Evolutionary conservation across 163 green algal species (phyloP).

Genomic region (Chlamydomonas reinhardtii): DNA sequence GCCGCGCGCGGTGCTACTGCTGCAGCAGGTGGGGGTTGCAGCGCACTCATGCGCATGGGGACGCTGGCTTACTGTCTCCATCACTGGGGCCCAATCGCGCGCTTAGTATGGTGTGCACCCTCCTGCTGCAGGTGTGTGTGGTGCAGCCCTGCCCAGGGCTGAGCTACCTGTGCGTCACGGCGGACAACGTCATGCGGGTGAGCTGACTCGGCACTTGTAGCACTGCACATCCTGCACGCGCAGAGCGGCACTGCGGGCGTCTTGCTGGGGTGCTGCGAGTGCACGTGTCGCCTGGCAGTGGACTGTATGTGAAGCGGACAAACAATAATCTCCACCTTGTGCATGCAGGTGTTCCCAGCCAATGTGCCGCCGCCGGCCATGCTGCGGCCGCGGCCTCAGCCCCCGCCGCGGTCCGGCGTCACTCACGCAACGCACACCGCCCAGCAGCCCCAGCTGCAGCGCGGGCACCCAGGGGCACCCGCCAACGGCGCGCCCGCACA

Average conservation of each 20-base stretch:
- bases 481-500: too few relatives aligned
- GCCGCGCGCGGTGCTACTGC: slow-evolving; percentile 31
- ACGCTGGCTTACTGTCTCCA: too few relatives aligned
- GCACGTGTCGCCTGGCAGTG: neutral
- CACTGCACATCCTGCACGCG: neutral
- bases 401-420: neutral
- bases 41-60: neutral
- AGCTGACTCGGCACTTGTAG: neutral
- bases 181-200: slow-evolving; percentile 43
- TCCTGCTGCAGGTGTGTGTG: neutral
- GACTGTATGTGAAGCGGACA: too few relatives aligned
- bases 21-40: slow-evolving; percentile 36
- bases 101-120: neutral
- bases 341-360: neutral
- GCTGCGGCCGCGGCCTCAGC: neutral
- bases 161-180: slow-evolving; percentile 43
- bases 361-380: neutral
- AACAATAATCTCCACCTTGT: too few relatives aligned
- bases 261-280: too few relatives aligned
- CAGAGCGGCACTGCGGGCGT: neutral
- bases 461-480: too few relatives aligned
- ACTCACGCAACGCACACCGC: neutral
- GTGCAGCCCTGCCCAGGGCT: slow-evolving; percentile 24
- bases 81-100: neutral
- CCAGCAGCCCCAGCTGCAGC: neutral